These are phyloP conservation scores for Fomitopsis pinicola DNA, from an alignment of 1,284 basidiomycete species.

Conservation along the genomic window DNA sequence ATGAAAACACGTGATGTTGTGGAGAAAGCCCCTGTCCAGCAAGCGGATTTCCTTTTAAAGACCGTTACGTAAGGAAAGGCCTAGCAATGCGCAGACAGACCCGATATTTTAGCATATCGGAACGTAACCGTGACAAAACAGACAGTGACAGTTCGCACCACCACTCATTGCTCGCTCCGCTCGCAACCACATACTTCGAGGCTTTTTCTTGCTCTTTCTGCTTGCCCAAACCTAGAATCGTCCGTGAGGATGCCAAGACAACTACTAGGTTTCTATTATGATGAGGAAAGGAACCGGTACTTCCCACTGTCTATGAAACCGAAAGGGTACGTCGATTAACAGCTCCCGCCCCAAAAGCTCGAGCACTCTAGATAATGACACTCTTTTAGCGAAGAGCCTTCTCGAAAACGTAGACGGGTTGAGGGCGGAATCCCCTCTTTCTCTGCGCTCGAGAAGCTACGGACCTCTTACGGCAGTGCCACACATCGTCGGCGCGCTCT, in stretches of 20 bases:
- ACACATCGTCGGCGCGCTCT: neutral
- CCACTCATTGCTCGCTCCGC: too few relatives aligned
- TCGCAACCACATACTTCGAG: too few relatives aligned
- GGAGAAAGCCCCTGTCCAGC: too few relatives aligned
- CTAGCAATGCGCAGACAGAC: too few relatives aligned
- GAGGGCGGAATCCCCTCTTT: neutral
- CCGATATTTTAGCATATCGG: too few relatives aligned
- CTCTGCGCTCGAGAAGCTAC: neutral
- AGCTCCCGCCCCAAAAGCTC: neutral
- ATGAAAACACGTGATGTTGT: too few relatives aligned
- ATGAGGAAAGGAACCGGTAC: conserved; percentile 18
- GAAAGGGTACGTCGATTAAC: neutral
- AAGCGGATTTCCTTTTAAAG: too few relatives aligned
- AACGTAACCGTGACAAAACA: neutral
- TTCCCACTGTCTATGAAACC: conserved; percentile 14
- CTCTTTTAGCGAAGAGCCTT: neutral
- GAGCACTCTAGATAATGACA: neutral
- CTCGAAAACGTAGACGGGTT: neutral
- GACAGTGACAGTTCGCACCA: too few relatives aligned
- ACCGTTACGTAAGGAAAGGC: too few relatives aligned
- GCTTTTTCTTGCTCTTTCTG: too few relatives aligned
- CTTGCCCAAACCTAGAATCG: too few relatives aligned
- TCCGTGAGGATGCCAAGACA: neutral
- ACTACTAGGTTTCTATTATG: conserved; percentile 9
- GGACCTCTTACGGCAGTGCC: neutral